Percentiles rank a stretch among this genome's conserved stretches.
phyloP scores from a whole-genome alignment of 2,329 filamentous ascomycete genomes.

The Alternaria solani region DNA sequence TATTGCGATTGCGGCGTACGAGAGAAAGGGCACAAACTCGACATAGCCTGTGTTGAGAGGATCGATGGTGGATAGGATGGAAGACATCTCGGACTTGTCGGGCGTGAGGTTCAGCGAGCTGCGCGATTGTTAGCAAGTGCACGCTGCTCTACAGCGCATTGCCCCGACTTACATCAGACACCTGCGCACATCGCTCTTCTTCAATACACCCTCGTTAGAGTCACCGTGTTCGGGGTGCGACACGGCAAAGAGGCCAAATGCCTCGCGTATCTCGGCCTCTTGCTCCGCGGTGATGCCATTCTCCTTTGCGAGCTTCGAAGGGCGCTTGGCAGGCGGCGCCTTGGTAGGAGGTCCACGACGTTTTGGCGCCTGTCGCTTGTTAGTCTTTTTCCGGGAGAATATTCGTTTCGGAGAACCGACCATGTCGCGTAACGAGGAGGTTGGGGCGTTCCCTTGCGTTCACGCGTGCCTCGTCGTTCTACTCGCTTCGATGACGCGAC shows the following conservation, averaged over 20 bases:
- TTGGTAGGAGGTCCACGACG: conserved; percentile 37
- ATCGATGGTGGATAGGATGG: conserved; percentile 83
- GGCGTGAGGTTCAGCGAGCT: conserved; percentile 83
- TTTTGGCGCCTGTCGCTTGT: conserved; percentile 38
- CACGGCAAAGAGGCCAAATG: conserved; percentile 78
- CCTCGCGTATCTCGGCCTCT: conserved; percentile 90
- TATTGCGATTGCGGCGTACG: conserved; percentile 86
- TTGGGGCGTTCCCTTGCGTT: neutral
- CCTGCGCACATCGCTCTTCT: conserved; percentile 56
- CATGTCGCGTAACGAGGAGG: conserved; percentile 21
- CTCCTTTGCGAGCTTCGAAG: conserved; percentile 90
- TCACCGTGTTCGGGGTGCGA: conserved; percentile 65
- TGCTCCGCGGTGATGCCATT: conserved; percentile 84
- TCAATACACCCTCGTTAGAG: conserved; percentile 65
- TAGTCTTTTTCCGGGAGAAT: neutral
- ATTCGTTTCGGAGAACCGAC: conserved; percentile 14
- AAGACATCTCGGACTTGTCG: conserved; percentile 71
- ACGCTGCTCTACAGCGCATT: conserved; percentile 2
- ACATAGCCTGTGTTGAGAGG: conserved; percentile 81
- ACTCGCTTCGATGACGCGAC: conserved; percentile 29
- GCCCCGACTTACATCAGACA: conserved; percentile 59
- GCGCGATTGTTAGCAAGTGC: conserved; percentile 9
- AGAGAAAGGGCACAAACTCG: conserved; percentile 81
- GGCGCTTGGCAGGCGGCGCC: conserved; percentile 56
- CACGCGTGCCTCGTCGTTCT: neutral